Evolutionary conservation across 2,329 filamentous ascomycete genomes (phyloP).

Genomic region (Ophiostoma novo-ulmi): DNA sequence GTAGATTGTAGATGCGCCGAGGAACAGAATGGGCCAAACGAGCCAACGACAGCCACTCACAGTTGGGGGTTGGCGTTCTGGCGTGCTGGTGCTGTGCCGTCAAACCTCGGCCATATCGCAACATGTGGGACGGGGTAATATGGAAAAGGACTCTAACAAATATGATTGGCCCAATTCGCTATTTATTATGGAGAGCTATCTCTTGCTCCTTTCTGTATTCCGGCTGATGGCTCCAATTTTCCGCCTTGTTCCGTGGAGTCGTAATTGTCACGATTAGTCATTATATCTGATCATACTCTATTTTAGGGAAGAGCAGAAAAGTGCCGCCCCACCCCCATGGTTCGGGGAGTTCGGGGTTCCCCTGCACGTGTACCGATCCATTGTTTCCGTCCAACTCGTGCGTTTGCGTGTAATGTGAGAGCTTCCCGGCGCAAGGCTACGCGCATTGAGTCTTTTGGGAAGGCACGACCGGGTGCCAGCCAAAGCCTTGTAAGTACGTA

Average conservation of each 20-base stretch:
- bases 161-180: not conserved
- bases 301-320: not conserved
- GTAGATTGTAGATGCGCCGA: constrained; percentile 16
- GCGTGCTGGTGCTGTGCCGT: constrained; percentile 21
- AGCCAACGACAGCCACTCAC: constrained; percentile 18
- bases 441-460: not conserved
- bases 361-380: constrained; percentile 10
- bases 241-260: not conserved
- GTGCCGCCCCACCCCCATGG: constrained; percentile 14
- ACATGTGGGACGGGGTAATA: constrained; percentile 25
- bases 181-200: not conserved
- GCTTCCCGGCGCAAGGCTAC: constrained; percentile 1
- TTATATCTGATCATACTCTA: not conserved
- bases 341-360: not conserved
- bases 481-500: constrained; percentile 15
- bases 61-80: constrained; percentile 17
- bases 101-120: constrained; percentile 28
- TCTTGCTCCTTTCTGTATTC: not conserved
- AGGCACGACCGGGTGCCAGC: not conserved
- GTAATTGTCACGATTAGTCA: not conserved
- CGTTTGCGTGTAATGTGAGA: not conserved
- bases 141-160: not conserved
- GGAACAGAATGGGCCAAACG: constrained; percentile 19
- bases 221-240: constrained; percentile 2
- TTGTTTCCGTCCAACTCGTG: not conserved